Base-by-base conservation (phyloP, 495 filamentous ascomycete species). In the Pseudoneurospora amorphoporcata region DNA sequence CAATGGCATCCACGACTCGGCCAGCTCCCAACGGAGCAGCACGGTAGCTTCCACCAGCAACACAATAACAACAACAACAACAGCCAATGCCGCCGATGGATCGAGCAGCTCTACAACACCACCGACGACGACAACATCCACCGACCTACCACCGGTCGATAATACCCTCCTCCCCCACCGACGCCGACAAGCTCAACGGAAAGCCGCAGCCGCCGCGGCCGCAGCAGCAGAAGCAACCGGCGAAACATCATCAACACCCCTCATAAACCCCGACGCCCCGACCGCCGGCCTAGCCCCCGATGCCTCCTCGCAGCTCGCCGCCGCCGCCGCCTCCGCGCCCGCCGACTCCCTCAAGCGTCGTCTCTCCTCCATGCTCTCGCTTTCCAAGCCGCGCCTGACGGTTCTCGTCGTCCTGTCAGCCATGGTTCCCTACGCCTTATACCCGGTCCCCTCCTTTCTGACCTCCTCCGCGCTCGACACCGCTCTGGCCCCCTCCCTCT, bases 381-480 rank as follows among this genome's bases (percentile, higher is more conserved):
- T 99, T 76, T 91, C 93, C 35, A 99, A 99, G 82, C 95, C 95
- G 6, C 93, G 96, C 58, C 89, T 99, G 53, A 95, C 94, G 16
- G 91, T 97, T 72, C 86, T 99, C 35, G 91, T 99, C 72, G 90
- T 98, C 40, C 89, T 98, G 68, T 93, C 94, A 0, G 94, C 96
- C 12, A 97, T 94, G 72, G 90, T 94, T 3, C 90, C 95, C 38
- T 99, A 99, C 82, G 92, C 92, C 8, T 88, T 98, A 73, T 98
- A 96, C 79, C 95, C 95, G 0, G 91, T 97, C 8, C 91, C 92
- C 9, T 88, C 89, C 29, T 86, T 95, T 53, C 87, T 93, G 53
- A 89, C 90, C 35, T 89, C 92, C 37, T 85, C 89, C 12, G 88
- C 91, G 68, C 89, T 90, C 37, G 81, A 81, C 47, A 35, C 68